Evolutionary conservation across 257 asterid genomes (phyloP), one percentile per base, ranked within the genome.

Genomic region (Solanum paucissectum): DNA sequence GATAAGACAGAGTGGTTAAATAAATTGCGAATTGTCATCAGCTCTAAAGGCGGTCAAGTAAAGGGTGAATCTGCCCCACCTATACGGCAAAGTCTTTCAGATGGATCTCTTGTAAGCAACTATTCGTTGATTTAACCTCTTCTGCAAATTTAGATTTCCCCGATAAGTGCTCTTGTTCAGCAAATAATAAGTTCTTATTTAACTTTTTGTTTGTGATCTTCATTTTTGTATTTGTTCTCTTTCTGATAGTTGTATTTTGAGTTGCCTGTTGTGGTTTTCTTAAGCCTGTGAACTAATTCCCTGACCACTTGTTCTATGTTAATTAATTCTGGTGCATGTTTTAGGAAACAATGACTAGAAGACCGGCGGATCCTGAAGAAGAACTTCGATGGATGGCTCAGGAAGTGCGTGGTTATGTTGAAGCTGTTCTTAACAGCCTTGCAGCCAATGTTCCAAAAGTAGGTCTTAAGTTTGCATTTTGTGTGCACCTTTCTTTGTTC

Each of bases 381-480:
- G 98, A 96, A 89, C 98, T 96, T 87, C 94, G 98, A 85, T 96
- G 98, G 98, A 96, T 96, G 98, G 91, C 98, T 91, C 98, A 96
- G 88, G 98, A 96, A 95, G 98, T 96, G 88, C 98, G 98, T 38
- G 98, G 98, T 86, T 96, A 96, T 91, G 98, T 96, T 88, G 98
- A 96, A 92, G 98, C 98, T 72, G 98, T 96, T 88, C 95, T 96
- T 23, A 96, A 96, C 90, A 96, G 98, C 90, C 98, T 96, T 88
- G 98, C 98, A 46, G 98, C 98, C 83, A 96, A 96, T 90, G 98
- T 96, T 87, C 98, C 98, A 71, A 96, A 96, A 93, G 98, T 94
- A 83, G n/a, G 93, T 79, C 86, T 87, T 44, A 21, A 85, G 83
- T 36, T 44, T 44, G 81, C 36, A 49, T 82, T 25, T 32, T 25